Conservation (phyloP, 495 filamentous ascomycete species). For the Penicillium angulare region DNA sequence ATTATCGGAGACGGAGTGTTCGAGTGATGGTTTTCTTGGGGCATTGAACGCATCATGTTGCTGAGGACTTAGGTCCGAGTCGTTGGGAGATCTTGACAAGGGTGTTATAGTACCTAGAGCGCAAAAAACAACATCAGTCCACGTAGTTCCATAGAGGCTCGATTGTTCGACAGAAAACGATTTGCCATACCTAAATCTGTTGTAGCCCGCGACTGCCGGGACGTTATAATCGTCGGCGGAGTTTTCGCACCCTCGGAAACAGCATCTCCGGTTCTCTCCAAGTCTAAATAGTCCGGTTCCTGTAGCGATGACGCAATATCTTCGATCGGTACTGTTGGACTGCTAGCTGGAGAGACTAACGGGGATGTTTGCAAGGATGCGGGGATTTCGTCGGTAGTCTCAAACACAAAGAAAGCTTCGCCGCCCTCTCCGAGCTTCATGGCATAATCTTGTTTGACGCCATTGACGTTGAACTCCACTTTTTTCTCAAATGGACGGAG, state of each 20-base stretch:
- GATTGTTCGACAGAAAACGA: too few relatives aligned
- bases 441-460: constrained; percentile 82
- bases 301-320: constrained; percentile 57
- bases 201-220: constrained; percentile 41
- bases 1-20: constrained; percentile 53
- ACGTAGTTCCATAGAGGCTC: too few relatives aligned
- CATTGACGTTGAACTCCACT: constrained; percentile 96
- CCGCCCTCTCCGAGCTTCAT: constrained; percentile 99
- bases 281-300: constrained; percentile 82
- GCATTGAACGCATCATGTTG: constrained; percentile 26
- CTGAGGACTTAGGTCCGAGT: constrained; percentile 38
- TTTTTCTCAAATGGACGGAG: constrained; percentile 98
- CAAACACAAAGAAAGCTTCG: constrained; percentile 98
- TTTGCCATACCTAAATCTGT: constrained; percentile 48
- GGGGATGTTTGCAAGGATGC: constrained; percentile 91
- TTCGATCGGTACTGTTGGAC: constrained; percentile 63
- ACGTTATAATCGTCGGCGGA: constrained; percentile 32
- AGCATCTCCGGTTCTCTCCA: constrained; percentile 43
- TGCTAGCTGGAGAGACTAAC: constrained; percentile 79
- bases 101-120: constrained; percentile 58
- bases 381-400: constrained; percentile 85
- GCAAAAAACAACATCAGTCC: too few relatives aligned
- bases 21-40: constrained; percentile 35
- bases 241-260: constrained; percentile 27
- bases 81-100: constrained; percentile 60